Conservation (phyloP, 495 filamentous ascomycete genomes). For the Penicillium alfredii region DNA sequence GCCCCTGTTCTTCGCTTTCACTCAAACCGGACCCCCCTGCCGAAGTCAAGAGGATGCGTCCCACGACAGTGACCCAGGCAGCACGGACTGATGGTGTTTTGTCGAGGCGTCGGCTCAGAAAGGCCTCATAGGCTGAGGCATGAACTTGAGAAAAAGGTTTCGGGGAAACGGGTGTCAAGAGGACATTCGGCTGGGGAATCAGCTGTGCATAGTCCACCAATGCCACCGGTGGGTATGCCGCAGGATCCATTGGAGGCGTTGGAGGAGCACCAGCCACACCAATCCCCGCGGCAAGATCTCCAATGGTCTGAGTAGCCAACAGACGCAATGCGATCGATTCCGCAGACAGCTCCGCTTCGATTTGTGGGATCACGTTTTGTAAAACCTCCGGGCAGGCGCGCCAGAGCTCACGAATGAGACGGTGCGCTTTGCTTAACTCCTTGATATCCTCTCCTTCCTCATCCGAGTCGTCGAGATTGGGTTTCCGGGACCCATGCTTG, state of each 20-base stretch:
- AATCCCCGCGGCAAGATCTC: conserved; percentile 88
- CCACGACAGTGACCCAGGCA: conserved; percentile 78
- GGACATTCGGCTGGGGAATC: conserved; percentile 52
- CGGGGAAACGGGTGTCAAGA: conserved; percentile 72
- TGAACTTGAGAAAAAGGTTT: conserved; percentile 81
- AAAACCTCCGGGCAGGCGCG: conserved; percentile 82
- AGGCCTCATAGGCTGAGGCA: conserved; percentile 68
- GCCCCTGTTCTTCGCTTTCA: conserved; percentile 62
- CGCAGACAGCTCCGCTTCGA: conserved; percentile 86
- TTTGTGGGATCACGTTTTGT: conserved; percentile 86
- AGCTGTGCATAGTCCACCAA: conserved; percentile 52
- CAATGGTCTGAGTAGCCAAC: conserved; percentile 86
- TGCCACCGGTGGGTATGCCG: conserved; percentile 70
- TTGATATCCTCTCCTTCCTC: conserved; percentile 82
- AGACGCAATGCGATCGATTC: conserved; percentile 82
- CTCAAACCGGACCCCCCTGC: conserved; percentile 81
- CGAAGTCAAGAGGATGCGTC: conserved; percentile 74
- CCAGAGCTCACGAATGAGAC: conserved; percentile 88
- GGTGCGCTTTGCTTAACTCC: conserved; percentile 84
- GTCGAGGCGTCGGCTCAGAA: conserved; percentile 76
- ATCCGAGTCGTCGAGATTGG: conserved; percentile 61
- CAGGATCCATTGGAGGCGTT: conserved; percentile 64
- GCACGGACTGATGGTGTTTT: conserved; percentile 74
- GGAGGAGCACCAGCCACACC: conserved; percentile 81
- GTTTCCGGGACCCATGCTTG: conserved; percentile 44